phyloP scores from a whole-genome alignment of 2,329 filamentous ascomycete genomes.

The Claviceps citrina region DNA sequence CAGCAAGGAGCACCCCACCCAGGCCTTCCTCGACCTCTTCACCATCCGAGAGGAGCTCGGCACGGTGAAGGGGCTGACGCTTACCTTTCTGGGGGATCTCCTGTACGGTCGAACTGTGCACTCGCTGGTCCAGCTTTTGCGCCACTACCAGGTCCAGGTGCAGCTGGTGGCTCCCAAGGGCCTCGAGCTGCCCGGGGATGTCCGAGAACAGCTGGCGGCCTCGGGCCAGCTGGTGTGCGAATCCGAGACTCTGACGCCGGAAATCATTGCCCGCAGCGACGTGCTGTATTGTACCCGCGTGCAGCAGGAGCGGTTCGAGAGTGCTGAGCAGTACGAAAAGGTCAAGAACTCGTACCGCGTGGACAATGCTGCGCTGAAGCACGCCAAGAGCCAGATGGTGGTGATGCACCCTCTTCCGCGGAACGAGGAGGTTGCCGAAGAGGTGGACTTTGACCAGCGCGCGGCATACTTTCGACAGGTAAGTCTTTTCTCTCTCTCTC shows the following conservation, averaged over 20 bases:
- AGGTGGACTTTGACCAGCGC: constrained; percentile 93
- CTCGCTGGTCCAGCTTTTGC: constrained; percentile 83
- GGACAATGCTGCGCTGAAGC: constrained; percentile 76
- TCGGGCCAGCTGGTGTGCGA: constrained; percentile 67
- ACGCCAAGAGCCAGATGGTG: constrained; percentile 84
- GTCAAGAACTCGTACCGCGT: constrained; percentile 83
- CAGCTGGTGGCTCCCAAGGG: constrained; percentile 77
- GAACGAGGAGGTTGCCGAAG: constrained; percentile 84
- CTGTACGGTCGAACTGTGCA: constrained; percentile 89
- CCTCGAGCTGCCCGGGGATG: constrained; percentile 59
- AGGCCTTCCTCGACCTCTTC: constrained; percentile 94
- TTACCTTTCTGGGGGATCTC: constrained; percentile 90
- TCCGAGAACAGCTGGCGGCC: constrained; percentile 53
- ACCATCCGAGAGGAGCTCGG: constrained; percentile 96
- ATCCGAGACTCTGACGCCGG: constrained; percentile 63
- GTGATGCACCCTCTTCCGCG: constrained; percentile 91
- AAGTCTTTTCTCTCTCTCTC: constrained; percentile 33
- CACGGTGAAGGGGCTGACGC: constrained; percentile 85
- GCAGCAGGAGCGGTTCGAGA: constrained; percentile 90
- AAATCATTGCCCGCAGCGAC: constrained; percentile 74
- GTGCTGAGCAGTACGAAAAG: constrained; percentile 62
- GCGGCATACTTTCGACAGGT: constrained; percentile 99
- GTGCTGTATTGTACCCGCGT: constrained; percentile 95
- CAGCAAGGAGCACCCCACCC: constrained; percentile 88
- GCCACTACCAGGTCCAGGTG: constrained; percentile 87